Evolutionary conservation across 768 basidiomycete genomes (phyloP), one percentile per base, ranked within the genome.

Genomic region (Amanita exitialis): DNA sequence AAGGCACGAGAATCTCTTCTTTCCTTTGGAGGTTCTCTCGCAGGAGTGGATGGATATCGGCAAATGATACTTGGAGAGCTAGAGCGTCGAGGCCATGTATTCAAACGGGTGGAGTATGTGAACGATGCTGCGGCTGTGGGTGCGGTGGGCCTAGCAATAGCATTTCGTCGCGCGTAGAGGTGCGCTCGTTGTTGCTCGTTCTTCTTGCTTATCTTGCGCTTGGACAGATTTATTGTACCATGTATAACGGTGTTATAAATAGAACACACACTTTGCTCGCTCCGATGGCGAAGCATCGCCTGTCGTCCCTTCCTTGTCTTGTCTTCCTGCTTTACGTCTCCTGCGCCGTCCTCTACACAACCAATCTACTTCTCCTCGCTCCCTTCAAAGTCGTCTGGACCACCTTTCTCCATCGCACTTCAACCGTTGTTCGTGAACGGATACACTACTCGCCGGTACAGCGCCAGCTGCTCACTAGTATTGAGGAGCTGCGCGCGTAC

Each of bases 1-100:
- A 69, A 69, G 38, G 76, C 86, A 0, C 62, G 67, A 35, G 73
- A 81, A 1, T 71, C 78, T 30, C 74, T 90, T 2, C 59, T 91
- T 15, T 88, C 81, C 53, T 82, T 90, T 51, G 89, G 89, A 7
- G 89, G 89, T n/a, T 87, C 84, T 16, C 63, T 91, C 55, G 79
- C 80, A 3, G 80, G 84, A 2, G 64, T 87, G 1, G 71, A 75
- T 47, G 66, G 58, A 34, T 90, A 91, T 54, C 69, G 82, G 48
- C 65, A 75, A 21, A 59, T 79, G 59, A 63, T 78, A 16, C 57
- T 86, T 42, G 80, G 78, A 9, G 75, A 75, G 23, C 73, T 90
- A 20, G 70, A 63, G 47, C 60, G 69, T 56, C 68, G 68, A 44
- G 85, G 86, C 1, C 80, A 83, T 58, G 67, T 74, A 3, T 87